Evolutionary conservation across 139 green algal species (phyloP).

Genomic region (Chlamydomonas asymmetrica): DNA sequence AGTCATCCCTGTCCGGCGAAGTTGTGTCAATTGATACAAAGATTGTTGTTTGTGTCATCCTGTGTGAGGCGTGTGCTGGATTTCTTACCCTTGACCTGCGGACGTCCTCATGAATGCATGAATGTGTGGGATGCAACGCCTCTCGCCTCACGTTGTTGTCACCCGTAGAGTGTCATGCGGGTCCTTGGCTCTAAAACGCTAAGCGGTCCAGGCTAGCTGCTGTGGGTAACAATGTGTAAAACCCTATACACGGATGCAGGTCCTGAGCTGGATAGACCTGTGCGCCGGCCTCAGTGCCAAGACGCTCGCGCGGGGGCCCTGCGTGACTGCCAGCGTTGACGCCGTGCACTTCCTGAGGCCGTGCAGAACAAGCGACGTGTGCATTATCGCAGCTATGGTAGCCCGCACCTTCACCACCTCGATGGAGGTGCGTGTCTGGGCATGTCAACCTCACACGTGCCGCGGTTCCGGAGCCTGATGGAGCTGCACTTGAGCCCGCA

Average conservation of each 20-base stretch:
- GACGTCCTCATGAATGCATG: background rate
- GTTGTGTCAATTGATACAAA: background rate
- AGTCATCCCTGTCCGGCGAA: background rate
- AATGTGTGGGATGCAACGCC: background rate
- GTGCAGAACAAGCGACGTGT: constrained; percentile 53
- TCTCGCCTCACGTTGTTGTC: background rate
- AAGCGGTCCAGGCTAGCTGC: background rate
- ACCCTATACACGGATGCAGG: constrained; percentile 35
- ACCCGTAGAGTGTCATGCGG: no score
- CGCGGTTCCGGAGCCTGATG: background rate
- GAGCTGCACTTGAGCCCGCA: background rate
- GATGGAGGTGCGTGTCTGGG: constrained; percentile 60
- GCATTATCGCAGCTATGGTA: constrained; percentile 81
- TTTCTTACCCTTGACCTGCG: background rate
- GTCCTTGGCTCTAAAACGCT: background rate
- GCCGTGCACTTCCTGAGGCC: constrained; percentile 70
- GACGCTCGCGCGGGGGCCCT: constrained; percentile 67
- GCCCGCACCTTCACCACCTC: constrained; percentile 76
- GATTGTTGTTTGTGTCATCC: background rate
- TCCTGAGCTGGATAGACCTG: constrained; percentile 86
- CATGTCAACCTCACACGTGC: background rate
- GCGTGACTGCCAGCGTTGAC: constrained; percentile 78
- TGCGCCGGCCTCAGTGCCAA: constrained; percentile 81
- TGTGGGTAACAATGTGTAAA: background rate
- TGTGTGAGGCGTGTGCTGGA: background rate